A percentile compares a stretch with the other conserved stretches of the same genome.
Evolutionary conservation across 2,329 filamentous ascomycete genomes (phyloP).

Genomic region (Ophiocordyceps polyrhachis-furcata): DNA sequence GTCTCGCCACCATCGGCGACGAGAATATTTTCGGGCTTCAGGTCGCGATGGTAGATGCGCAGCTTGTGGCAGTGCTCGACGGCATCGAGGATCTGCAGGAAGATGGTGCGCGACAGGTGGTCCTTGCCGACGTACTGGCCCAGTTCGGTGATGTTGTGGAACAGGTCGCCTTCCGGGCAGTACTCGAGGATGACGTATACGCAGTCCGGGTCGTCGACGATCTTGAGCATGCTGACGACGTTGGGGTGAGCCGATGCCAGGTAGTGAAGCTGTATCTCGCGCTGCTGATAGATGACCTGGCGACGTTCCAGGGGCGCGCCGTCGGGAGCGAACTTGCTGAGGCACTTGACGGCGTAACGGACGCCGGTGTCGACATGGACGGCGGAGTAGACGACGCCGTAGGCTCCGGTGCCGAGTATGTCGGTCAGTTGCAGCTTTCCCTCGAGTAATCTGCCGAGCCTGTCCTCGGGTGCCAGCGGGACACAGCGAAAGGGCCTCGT

Average conservation of each 20-base stretch:
- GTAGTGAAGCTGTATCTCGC: conserved; percentile 86
- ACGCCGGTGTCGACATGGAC: conserved; percentile 64
- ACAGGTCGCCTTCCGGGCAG: conserved; percentile 90
- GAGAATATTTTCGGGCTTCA: conserved; percentile 96
- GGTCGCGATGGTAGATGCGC: conserved; percentile 90
- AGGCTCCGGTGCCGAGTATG: conserved; percentile 83
- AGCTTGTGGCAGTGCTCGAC: conserved; percentile 86
- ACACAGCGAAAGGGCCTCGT: conserved; percentile 29
- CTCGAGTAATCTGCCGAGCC: conserved; percentile 68
- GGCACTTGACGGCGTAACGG: conserved; percentile 86
- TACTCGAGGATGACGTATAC: conserved; percentile 95
- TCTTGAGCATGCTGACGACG: conserved; percentile 84
- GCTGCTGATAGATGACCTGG: conserved; percentile 76
- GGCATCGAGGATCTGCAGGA: conserved; percentile 90
- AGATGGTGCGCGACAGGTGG: conserved; percentile 65
- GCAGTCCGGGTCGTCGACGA: conserved; percentile 80
- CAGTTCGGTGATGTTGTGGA: conserved; percentile 91
- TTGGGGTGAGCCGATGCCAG: conserved; percentile 76
- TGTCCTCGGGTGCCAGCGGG: conserved; percentile 57
- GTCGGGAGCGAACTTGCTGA: conserved; percentile 72
- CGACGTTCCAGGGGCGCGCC: conserved; percentile 58
- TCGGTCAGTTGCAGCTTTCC: conserved; percentile 66
- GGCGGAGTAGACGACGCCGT: conserved; percentile 88
- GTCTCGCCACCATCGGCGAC: conserved; percentile 77
- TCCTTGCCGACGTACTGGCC: conserved; percentile 90